Base-by-base conservation (phyloP, 2,329 filamentous ascomycete species). In the Hortaea werneckii region DNA sequence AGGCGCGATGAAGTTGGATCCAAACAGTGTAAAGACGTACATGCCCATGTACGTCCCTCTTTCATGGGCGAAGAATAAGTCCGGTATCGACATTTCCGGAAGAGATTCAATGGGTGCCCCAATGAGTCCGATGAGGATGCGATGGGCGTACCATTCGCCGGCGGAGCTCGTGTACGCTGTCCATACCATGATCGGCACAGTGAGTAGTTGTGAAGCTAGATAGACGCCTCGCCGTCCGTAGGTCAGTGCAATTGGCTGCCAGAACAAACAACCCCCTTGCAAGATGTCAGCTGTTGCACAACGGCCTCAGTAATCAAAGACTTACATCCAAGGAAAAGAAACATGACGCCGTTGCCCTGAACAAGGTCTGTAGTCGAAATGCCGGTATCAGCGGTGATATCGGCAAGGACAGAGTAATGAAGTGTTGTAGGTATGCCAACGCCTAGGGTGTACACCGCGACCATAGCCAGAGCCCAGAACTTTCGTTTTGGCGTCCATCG, bases 161-260 rank as follows among this genome's bases (percentile, higher is more conserved):
- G 69, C 67, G 11, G 60, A 68, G 27, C 62, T 68, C 5, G 67
- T 67, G 45, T 71, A 67, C 0, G 70, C 65, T 7, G 65, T 65
- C 67, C 70, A 74, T 2, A 77, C 58, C 46, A 58, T 65, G 5
- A 65, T 67, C 3, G 56, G 64, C 30, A 69, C 61, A 4, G 65
- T 66, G 7, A 65, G 65, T 2, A 70, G 52, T 2, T 67, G 64
- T 4, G 65, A 68, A 39, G 71, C 51, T 2, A 76, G 57, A 47
- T 75, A 76, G 1, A 72, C 67, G 1, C 67, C 66, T 8, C 74
- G 65, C 46, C 73, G 69, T 6, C 75, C 75, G 49, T 73, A 76
- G 40, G 70, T 69, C 13, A 76, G 54, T 0, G 75, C 75, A 13
- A 77, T 52, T 2, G 75, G 73, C 50, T 77, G 74, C 69, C 71